Evolutionary conservation across 805 yeast genomes (phyloP).

Genomic region (Saturnispora dispora): DNA sequence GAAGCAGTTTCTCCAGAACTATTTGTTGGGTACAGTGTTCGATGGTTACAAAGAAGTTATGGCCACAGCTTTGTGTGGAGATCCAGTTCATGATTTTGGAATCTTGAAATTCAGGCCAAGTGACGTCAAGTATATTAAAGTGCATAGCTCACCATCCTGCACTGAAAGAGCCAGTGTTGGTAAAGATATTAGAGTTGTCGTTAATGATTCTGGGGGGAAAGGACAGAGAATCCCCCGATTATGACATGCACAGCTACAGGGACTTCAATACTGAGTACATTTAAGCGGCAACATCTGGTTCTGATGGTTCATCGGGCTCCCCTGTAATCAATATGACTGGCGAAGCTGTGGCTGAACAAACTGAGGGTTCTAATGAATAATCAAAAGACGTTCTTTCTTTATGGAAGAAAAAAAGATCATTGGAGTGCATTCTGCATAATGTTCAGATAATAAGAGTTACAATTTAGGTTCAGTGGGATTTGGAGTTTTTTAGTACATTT

Average conservation of each 20-base stretch:
- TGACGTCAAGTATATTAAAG: slow-evolving; percentile 61
- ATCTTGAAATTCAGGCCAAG: slow-evolving; percentile 70
- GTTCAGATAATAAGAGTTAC: slow-evolving; percentile 76
- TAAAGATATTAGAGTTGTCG: slow-evolving; percentile 86
- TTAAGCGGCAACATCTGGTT: slow-evolving; percentile 93
- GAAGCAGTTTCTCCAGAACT: slow-evolving; percentile 98
- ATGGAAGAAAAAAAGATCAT: slow-evolving; percentile 72
- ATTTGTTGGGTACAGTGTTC: slow-evolving; percentile 80
- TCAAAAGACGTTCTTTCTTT: slow-evolving; percentile 93
- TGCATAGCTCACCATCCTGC: slow-evolving; percentile 54
- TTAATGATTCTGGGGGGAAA: slow-evolving; percentile 96
- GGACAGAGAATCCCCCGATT: slow-evolving; percentile 92
- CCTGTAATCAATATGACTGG: slow-evolving; percentile 90
- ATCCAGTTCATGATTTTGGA: slow-evolving; percentile 94
- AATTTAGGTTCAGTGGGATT: slow-evolving; percentile 80
- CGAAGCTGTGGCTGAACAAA: slow-evolving; percentile 82
- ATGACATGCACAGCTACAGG: slow-evolving; percentile 78
- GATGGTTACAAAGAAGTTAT: slow-evolving; percentile 92
- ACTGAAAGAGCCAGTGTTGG: slow-evolving; percentile 90
- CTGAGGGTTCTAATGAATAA: slow-evolving; percentile 87
- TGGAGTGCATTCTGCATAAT: slow-evolving; percentile 55
- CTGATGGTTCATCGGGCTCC: slow-evolving; percentile 95
- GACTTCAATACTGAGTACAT: slow-evolving; percentile 92
- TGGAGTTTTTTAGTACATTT: slow-evolving; percentile 86
- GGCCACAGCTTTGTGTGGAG: slow-evolving; percentile 78